These are phyloP conservation scores for Trichoderma lentiforme DNA, from an alignment of 2,329 filamentous ascomycete genomes.

Conservation along the genomic window DNA sequence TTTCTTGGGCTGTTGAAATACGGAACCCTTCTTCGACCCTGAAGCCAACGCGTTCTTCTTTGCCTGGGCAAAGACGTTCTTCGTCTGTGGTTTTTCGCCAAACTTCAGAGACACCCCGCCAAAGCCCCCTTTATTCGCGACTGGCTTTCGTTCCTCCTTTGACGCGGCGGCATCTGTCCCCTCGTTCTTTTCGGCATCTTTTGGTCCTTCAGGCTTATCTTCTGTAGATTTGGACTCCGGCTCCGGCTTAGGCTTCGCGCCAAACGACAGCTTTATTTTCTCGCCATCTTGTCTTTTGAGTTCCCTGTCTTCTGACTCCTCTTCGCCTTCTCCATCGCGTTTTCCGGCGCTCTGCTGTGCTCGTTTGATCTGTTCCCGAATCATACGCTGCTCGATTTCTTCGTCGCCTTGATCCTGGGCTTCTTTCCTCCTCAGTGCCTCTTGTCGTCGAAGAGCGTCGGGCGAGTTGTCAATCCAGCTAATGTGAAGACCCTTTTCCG, in stretches of 20 bases:
- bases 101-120: slow-evolving; percentile 62
- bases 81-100: slow-evolving; percentile 60
- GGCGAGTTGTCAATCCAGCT: slow-evolving; percentile 90
- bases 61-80: slow-evolving; percentile 69
- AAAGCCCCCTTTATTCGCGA: slow-evolving; percentile 34
- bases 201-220: not conserved
- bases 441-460: slow-evolving; percentile 74
- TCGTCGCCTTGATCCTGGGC: slow-evolving; percentile 87
- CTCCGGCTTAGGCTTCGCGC: slow-evolving; percentile 38
- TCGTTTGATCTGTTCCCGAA: slow-evolving; percentile 78
- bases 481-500: slow-evolving; percentile 78
- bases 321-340: slow-evolving; percentile 39
- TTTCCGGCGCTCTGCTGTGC: slow-evolving; percentile 56
- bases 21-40: slow-evolving; percentile 58
- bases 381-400: slow-evolving; percentile 77
- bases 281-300: slow-evolving; percentile 66
- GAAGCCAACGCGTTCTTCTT: slow-evolving; percentile 66
- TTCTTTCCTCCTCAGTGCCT: slow-evolving; percentile 79
- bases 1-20: slow-evolving; percentile 66
- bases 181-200: slow-evolving; percentile 17
- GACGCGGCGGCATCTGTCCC: slow-evolving; percentile 11
- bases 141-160: slow-evolving; percentile 21
- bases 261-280: slow-evolving; percentile 71
- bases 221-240: not conserved
- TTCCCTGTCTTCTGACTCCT: slow-evolving; percentile 42